Evolutionary conservation across 331 rosid species (phyloP).

Genomic region (Quercus tomentella): DNA sequence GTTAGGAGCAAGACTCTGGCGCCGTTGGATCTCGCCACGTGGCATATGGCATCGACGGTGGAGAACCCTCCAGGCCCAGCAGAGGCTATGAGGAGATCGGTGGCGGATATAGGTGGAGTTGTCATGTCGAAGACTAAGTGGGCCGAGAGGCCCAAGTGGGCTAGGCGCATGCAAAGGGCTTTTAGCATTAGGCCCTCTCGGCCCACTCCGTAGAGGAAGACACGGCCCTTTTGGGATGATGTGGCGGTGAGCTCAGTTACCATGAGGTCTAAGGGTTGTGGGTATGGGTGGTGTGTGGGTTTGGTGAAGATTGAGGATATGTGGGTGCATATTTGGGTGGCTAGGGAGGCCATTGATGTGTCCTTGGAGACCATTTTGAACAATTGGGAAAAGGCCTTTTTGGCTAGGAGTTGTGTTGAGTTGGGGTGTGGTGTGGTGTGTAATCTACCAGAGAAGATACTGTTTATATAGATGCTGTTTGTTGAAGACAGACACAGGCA

Average conservation of each 20-base stretch:
- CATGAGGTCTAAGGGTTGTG: slow-evolving; percentile 48
- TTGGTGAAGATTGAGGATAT: slow-evolving; percentile 64
- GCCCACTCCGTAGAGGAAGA: slow-evolving; percentile 87
- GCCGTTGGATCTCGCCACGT: slow-evolving; percentile 54
- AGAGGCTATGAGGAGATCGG: slow-evolving; percentile 74
- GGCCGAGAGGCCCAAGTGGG: slow-evolving; percentile 69
- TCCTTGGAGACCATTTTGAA: too few relatives aligned
- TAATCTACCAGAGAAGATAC: too few relatives aligned
- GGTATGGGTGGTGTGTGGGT: slow-evolving; percentile 55
- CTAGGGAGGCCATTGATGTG: slow-evolving; percentile 31
- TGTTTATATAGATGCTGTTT: too few relatives aligned
- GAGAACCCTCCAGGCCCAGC: slow-evolving; percentile 93
- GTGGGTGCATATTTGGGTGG: slow-evolving; percentile 65
- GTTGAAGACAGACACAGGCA: too few relatives aligned
- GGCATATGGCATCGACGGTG: slow-evolving; percentile 82
- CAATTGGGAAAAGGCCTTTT: too few relatives aligned
- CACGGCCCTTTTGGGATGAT: slow-evolving; percentile 34
- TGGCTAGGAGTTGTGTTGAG: too few relatives aligned
- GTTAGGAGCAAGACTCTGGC: slow-evolving; percentile 71
- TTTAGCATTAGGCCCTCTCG: slow-evolving; percentile 89
- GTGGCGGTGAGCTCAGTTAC: slow-evolving; percentile 50
- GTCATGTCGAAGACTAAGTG: slow-evolving; percentile 87
- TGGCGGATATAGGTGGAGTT: slow-evolving; percentile 62
- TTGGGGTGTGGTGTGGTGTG: too few relatives aligned
- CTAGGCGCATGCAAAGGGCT: slow-evolving; percentile 82